Evolutionary conservation across 768 basidiomycete genomes (phyloP).

Genomic region (Russula griseocarnosa): DNA sequence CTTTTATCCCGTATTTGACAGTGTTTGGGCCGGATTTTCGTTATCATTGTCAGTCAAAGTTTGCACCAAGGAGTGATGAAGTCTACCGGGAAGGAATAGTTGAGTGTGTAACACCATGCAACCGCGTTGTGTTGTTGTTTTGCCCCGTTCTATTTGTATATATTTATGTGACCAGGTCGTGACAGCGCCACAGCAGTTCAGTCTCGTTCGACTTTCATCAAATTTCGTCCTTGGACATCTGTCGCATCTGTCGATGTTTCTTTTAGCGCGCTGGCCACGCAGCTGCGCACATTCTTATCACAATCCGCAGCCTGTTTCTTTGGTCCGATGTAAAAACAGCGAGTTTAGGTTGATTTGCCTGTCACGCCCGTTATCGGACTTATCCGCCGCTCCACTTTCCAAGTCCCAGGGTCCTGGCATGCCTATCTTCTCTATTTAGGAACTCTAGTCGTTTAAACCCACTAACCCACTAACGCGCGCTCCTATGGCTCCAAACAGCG

Average conservation of each 20-base stretch:
- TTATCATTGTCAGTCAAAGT: neutral
- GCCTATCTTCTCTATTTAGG: constrained; percentile 12
- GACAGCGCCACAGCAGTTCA: constrained; percentile 3
- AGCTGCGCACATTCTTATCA: constrained; percentile 1
- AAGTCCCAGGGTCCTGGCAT: constrained; percentile 3
- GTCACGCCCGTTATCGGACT: constrained; percentile 2
- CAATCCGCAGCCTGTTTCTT: constrained; percentile 10
- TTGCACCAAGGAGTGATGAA: neutral
- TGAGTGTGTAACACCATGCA: neutral
- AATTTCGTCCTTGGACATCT: neutral
- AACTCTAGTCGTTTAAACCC: constrained; percentile 11
- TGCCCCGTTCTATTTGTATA: constrained; percentile 1
- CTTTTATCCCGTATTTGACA: neutral
- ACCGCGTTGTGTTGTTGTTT: no score
- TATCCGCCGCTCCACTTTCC: constrained; percentile 2
- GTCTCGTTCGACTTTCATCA: constrained; percentile 1
- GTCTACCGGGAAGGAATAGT: neutral
- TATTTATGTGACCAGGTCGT: constrained; percentile 17
- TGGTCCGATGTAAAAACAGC: neutral
- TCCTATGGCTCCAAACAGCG: constrained; percentile 13
- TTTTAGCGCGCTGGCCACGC: neutral
- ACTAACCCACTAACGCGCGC: neutral
- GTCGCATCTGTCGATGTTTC: neutral
- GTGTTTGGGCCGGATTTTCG: neutral
- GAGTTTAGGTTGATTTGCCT: neutral